Conservation (phyloP, 106 monocot genomes). For the Alisma plantagoaquatica region DNA sequence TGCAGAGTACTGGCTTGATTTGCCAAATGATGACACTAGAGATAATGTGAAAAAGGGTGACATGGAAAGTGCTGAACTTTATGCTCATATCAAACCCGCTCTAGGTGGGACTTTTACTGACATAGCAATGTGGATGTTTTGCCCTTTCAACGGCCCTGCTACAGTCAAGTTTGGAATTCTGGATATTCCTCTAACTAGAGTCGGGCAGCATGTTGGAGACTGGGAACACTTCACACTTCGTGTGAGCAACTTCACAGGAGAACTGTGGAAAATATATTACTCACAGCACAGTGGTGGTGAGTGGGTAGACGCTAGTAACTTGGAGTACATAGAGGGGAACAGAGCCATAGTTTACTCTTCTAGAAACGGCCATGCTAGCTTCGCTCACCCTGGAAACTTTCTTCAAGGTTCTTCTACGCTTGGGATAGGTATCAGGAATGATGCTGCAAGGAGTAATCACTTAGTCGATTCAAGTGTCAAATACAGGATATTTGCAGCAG, state of each 20-base stretch:
- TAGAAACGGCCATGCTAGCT: slow-evolving; percentile 85
- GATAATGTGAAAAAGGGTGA: slow-evolving; percentile 46
- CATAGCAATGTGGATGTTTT: slow-evolving; percentile 93
- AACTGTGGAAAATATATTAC: slow-evolving; percentile 74
- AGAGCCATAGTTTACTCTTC: slow-evolving; percentile 74
- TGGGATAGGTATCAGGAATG: slow-evolving; percentile 90
- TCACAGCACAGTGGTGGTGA: slow-evolving; percentile 95
- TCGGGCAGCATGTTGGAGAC: slow-evolving; percentile 82
- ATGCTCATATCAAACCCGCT: slow-evolving; percentile 84
- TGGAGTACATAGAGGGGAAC: slow-evolving; percentile 80
- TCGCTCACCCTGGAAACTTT: slow-evolving; percentile 53
- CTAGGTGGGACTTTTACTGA: slow-evolving; percentile 89
- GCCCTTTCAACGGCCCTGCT: slow-evolving; percentile 92
- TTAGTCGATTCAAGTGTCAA: slow-evolving; percentile 65
- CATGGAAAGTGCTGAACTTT: slow-evolving; percentile 68
- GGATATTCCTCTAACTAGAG: slow-evolving; percentile 41
- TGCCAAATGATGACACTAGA: slow-evolving; percentile 51
- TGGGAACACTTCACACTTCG: slow-evolving; percentile 99
- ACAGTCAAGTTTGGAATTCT: slow-evolving; percentile 62
- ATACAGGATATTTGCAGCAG: slow-evolving; percentile 72
- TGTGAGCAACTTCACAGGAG: slow-evolving; percentile 78
- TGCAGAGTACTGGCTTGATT: slow-evolving; percentile 92
- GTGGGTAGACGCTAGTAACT: slow-evolving; percentile 58
- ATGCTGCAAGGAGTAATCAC: slow-evolving; percentile 48
- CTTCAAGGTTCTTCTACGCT: slow-evolving; percentile 73